Evolutionary conservation across 129 eudicot species (phyloP), one percentile per base, ranked within the genome.

Genomic region (Helichrysum umbraculigerum): DNA sequence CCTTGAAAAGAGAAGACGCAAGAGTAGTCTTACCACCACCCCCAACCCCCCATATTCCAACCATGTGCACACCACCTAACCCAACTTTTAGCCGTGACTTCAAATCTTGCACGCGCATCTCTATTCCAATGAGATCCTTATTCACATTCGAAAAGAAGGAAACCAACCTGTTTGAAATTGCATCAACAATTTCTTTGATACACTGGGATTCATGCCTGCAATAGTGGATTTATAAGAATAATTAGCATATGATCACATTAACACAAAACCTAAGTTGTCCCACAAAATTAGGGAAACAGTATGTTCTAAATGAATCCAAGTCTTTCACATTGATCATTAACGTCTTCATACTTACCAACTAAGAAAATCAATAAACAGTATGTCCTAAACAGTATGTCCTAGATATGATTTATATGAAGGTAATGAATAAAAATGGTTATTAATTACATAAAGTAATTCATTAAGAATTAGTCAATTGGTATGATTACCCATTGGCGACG

Each of bases 11-110:
- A 20, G 35, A 68, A 9, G 33, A 15, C 0, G 37, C 58, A 68
- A 68, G 58, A 68, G 73, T 68, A 42, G 73, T 68, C 34, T 68
- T 68, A 21, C 73, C 73, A 44, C 57, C 60, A 17, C 68, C 68
- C 7, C 68, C 39, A 14, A 62, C 39, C 3, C 39, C 68, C 75
- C 72, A 67, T 52, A 62, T 28, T 25, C 41, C 42, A 72, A 72
- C 67, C 75, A 68, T 66, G 1, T 25, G 67, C 22, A 77, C 64
- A 34, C 61, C 81, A 66, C 28, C 15, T 5, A 17, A 16, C 44
- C 28, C 15, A 5, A 66, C 7, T 34, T 66, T 14, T 7, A 66
- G 11, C 3, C 0, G 12, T 34, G 51, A 6, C 4, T 2, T 66
- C 2, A 32, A 34, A 15, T 66, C 70, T 28, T 62, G 2, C 1